These are phyloP conservation scores for Annona squamosa DNA, from an alignment of 164 flowering plant species.

Conservation along the genomic window DNA sequence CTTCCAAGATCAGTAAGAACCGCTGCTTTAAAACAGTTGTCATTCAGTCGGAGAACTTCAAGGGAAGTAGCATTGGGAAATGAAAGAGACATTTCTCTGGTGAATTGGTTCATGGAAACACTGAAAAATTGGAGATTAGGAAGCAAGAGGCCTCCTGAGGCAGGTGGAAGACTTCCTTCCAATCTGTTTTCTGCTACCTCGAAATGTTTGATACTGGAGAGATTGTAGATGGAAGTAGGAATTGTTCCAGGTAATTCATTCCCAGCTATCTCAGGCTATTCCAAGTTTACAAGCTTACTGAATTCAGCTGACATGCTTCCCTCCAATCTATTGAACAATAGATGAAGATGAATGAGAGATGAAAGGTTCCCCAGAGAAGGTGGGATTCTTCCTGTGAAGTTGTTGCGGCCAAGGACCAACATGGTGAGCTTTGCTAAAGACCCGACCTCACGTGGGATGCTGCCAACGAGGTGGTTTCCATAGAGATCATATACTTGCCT, in stretches of 20 bases:
- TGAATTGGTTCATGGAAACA: conserved; percentile 26
- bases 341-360: neutral
- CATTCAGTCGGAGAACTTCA: conserved; percentile 20
- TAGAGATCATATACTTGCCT: neutral
- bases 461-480: neutral
- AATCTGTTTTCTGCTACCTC: conserved; percentile 6
- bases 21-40: conserved; percentile 19
- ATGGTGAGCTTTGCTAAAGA: neutral
- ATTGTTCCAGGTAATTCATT: neutral
- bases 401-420: neutral
- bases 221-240: neutral
- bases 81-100: conserved; percentile 39
- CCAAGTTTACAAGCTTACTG: neutral
- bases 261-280: neutral
- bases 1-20: neutral
- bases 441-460: neutral
- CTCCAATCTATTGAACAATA: neutral
- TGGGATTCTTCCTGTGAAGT: neutral
- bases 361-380: conserved; percentile 1
- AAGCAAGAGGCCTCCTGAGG: conserved; percentile 24
- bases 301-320: neutral
- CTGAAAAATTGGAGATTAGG: conserved; percentile 28
- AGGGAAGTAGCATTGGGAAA: conserved; percentile 35
- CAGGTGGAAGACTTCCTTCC: conserved; percentile 16
- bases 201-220: neutral